phyloP scores from a whole-genome alignment of 139 green algal species.

The Zygnema circumcarinatum region DNA sequence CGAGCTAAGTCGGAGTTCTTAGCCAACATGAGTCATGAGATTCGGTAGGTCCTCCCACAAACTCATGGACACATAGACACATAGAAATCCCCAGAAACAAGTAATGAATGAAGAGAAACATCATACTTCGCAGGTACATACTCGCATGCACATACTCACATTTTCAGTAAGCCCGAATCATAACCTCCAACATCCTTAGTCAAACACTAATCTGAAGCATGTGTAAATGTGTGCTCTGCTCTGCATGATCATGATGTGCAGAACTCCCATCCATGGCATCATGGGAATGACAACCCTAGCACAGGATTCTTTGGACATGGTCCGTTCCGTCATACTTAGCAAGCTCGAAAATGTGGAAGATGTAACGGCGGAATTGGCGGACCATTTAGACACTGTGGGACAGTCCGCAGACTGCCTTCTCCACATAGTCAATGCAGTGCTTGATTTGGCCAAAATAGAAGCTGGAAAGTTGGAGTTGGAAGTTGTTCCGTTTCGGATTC shows the following conservation, averaged over 20 bases:
- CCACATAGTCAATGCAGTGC: conserved; percentile 77
- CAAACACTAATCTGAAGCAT: no score
- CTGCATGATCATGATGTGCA: no score
- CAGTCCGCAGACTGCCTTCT: conserved; percentile 32
- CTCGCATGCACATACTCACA: no score
- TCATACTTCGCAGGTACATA: no score
- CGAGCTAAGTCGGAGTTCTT: conserved; percentile 93
- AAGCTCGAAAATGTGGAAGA: not conserved
- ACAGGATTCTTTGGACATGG: conserved; percentile 8
- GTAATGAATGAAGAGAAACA: no score
- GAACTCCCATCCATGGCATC: conserved; percentile 54
- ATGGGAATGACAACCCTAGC: conserved; percentile 34
- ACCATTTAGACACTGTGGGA: conserved; percentile 31
- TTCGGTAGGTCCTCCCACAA: conserved; percentile 67
- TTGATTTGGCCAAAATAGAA: conserved; percentile 87
- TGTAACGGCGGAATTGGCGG: conserved; percentile 3
- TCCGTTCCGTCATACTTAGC: not conserved
- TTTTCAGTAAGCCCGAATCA: no score
- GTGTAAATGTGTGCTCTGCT: no score
- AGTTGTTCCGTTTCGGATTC: conserved; percentile 70
- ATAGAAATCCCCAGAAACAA: no score
- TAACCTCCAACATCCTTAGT: no score
- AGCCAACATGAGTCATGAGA: conserved; percentile 93
- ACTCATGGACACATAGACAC: no score
- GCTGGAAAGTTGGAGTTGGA: conserved; percentile 80